Base-by-base conservation (phyloP, 441 rosid species). In the Arabidopsis lyrata region DNA sequence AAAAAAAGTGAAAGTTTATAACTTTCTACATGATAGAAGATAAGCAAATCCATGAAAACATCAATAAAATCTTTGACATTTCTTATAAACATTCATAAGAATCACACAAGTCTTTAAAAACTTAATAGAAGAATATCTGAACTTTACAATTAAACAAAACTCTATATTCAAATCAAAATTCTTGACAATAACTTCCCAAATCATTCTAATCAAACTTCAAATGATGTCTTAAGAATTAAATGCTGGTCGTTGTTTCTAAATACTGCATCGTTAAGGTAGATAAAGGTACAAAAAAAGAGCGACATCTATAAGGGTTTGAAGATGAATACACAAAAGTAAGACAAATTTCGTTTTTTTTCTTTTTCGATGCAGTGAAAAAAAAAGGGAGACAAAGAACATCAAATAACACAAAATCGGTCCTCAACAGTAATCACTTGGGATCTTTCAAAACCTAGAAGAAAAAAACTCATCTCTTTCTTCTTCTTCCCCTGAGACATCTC, bases 401-500 rank as follows among this genome's bases (percentile, higher is more conserved):
- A 24, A 24, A 55, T 27, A 31, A 16, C 66, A 70, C 75, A 24
- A 48, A 70, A 29, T 64, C 71, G 59, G 32, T 63, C 61, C 57
- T 50, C 45, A 74, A 78, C 69, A 76, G 71, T 76, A 69, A 76
- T 76, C 75, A 69, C 69, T 75, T 75, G 75, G 69, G 78, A 72
- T 73, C 70, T 61, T 57, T 65, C n/a, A 52, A 67, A 63, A 64
- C 74, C 73, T 48, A 57, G 54, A 73, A 55, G 47, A 63, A 41
- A 47, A 73, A 55, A 45, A 63, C 70, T 36, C 71, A 38, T 59
- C 27, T n/a, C 24, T 18, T 48, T 38, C 39, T 35, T 27, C 45
- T 3, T 44, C 11, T 3, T 16, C 16, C n/a, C 18, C 7, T 11
- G 5, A 39, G 42, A 39, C 13, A 13, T 15, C 11, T 42, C 35